A percentile compares a stretch with the other conserved stretches of the same genome.
Evolutionary conservation across 2,329 filamentous ascomycete species (phyloP).

Genomic region (Fonsecaea multimorphosa): DNA sequence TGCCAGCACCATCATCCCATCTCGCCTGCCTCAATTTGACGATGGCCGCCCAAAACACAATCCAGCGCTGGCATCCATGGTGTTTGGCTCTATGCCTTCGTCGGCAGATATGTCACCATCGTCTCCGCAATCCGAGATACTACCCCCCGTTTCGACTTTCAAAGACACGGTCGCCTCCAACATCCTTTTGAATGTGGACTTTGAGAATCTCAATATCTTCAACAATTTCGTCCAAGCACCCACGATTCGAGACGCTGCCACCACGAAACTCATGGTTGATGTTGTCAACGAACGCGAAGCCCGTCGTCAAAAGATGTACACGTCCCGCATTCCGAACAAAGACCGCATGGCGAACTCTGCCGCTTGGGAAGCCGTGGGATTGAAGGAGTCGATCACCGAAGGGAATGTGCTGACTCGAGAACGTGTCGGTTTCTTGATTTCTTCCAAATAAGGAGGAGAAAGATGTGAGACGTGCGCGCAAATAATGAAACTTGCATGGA

Average conservation of each 20-base stretch:
- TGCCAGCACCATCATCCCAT: conserved; percentile 21
- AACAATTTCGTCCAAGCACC: conserved; percentile 25
- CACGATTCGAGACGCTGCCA: conserved; percentile 15
- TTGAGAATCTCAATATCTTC: conserved; percentile 34
- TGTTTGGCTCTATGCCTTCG: conserved; percentile 40
- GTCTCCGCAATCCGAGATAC: conserved; percentile 25
- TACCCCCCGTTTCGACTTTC: conserved; percentile 14
- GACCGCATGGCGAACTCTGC: conserved; percentile 33
- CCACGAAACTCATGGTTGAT: conserved; percentile 28
- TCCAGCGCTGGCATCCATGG: conserved; percentile 38
- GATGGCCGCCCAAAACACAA: conserved; percentile 34
- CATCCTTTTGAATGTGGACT: conserved; percentile 39
- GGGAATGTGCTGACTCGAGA: conserved; percentile 29
- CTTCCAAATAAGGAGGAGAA: conserved; percentile 22
- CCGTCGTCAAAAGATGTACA: conserved; percentile 31
- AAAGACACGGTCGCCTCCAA: conserved; percentile 32
- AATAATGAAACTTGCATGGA: conserved; percentile 12
- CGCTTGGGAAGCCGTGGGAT: conserved; percentile 37
- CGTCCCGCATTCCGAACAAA: conserved; percentile 30
- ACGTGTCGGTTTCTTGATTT: conserved; percentile 36
- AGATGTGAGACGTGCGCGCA: neutral
- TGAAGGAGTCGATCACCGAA: conserved; percentile 31
- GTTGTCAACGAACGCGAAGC: conserved; percentile 36
- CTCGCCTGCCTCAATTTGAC: conserved; percentile 35
- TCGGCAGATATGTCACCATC: conserved; percentile 30